Conservation (phyloP, 441 rosid genomes). For the Gossypium trilobum region DNA sequence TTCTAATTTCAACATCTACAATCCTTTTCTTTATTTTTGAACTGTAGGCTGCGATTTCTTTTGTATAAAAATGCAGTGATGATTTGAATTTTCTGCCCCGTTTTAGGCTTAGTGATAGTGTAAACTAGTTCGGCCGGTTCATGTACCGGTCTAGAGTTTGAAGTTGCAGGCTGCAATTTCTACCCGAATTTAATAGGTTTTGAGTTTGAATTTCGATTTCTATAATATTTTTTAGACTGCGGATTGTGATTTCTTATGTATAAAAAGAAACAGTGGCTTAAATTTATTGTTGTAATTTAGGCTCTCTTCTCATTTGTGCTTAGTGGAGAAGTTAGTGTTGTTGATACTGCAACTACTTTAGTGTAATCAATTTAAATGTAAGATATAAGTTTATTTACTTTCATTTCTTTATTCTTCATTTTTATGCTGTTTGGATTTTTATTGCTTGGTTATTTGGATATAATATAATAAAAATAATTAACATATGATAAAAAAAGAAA, state of each 20-base stretch:
- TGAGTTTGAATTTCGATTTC: background rate
- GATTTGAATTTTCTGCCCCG: background rate
- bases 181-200: too few species aligned
- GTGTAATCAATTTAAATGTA: background rate
- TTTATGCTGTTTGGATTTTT: background rate
- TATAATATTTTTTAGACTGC: background rate
- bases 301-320: background rate
- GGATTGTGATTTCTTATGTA: background rate
- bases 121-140: background rate
- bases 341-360: background rate
- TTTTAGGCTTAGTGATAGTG: background rate
- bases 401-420: background rate
- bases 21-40: background rate
- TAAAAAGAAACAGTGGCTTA: background rate
- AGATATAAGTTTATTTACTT: background rate
- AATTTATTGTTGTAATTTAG: background rate
- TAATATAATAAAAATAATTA: too few species aligned
- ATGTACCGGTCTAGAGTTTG: background rate
- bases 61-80: background rate
- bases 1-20: background rate
- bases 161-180: too few species aligned
- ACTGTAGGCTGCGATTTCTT: background rate
- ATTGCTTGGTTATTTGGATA: background rate
- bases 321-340: background rate
- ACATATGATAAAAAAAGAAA: too few species aligned